Percentiles rank a stretch among this genome's conserved stretches.
phyloP scores from a whole-genome alignment of 495 filamentous ascomycete genomes.

The Penicillium ucsense region DNA sequence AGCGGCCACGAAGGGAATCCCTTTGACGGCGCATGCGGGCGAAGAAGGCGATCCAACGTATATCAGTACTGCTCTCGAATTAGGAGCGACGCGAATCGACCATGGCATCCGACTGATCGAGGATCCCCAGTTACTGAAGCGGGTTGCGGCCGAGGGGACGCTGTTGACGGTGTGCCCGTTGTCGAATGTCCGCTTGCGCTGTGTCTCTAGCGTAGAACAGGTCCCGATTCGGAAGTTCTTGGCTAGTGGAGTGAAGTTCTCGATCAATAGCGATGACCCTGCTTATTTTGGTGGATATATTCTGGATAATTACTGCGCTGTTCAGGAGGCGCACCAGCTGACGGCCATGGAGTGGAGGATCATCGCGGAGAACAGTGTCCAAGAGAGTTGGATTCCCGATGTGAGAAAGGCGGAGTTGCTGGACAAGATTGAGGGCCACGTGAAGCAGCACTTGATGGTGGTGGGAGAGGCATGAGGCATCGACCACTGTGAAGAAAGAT shows the following conservation, averaged over 20 bases:
- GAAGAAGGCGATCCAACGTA: conserved; percentile 65
- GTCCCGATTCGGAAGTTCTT: conserved; percentile 57
- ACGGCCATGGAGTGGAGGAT: conserved; percentile 51
- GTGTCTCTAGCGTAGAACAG: conserved; percentile 44
- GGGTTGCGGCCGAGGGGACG: conserved; percentile 44
- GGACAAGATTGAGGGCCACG: conserved; percentile 27
- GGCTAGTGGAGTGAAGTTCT: conserved; percentile 55
- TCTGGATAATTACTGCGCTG: conserved; percentile 64
- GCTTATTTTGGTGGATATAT: conserved; percentile 77
- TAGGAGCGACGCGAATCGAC: conserved; percentile 55
- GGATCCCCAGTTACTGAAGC: conserved; percentile 46
- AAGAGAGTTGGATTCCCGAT: conserved; percentile 49
- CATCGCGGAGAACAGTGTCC: conserved; percentile 52
- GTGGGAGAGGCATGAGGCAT: neutral
- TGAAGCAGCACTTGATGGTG: conserved; percentile 17
- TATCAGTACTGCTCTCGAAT: conserved; percentile 53
- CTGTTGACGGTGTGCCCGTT: conserved; percentile 64
- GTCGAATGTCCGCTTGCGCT: conserved; percentile 59
- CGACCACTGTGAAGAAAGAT: neutral
- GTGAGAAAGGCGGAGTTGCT: conserved; percentile 31
- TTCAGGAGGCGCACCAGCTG: conserved; percentile 61
- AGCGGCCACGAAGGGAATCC: conserved; percentile 42
- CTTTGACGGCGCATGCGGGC: conserved; percentile 60
- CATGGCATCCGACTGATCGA: conserved; percentile 61
- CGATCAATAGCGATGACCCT: conserved; percentile 69